These are phyloP conservation scores for Tulasnella sp. DNA, from an alignment of 768 basidiomycete genomes.

Conservation along the genomic window DNA sequence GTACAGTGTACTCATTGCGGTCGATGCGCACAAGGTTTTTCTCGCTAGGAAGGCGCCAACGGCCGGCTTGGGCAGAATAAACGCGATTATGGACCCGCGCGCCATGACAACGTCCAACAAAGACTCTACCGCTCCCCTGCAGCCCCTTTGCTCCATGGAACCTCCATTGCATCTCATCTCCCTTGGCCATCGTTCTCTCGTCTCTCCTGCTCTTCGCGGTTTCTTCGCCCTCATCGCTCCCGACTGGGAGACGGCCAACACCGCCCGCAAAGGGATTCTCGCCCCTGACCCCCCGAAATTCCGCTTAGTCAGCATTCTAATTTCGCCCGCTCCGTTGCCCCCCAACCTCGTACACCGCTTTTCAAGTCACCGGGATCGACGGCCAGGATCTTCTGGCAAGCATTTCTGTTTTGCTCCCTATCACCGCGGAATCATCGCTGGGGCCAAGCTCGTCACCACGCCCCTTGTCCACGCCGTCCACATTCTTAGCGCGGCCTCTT, in stretches of 20 bases:
- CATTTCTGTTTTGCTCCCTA: background rate
- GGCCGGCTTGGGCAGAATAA: conserved; percentile 14
- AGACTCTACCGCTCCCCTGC: conserved; percentile 1
- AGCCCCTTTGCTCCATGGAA: background rate
- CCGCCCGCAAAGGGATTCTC: background rate
- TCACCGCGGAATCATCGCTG: background rate
- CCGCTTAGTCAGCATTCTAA: background rate
- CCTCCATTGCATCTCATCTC: conserved; percentile 16
- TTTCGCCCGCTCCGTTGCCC: background rate
- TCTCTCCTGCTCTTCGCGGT: background rate
- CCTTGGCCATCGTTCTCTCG: background rate
- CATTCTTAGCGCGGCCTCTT: background rate
- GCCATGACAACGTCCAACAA: conserved; percentile 12
- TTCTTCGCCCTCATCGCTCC: conserved; percentile 4
- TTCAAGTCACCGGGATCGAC: background rate
- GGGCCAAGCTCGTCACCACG: background rate
- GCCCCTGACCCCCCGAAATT: background rate
- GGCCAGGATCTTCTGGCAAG: background rate
- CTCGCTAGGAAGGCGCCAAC: conserved; percentile 10
- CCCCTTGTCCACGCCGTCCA: background rate
- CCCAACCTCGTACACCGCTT: background rate
- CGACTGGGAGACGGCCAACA: background rate
- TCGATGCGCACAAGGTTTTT: background rate
- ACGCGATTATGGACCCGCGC: conserved; percentile 1
- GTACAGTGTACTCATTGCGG: conserved; percentile 8